Conservation (phyloP, 768 basidiomycete genomes). For the Rhodotorula sphaerocarpa region DNA sequence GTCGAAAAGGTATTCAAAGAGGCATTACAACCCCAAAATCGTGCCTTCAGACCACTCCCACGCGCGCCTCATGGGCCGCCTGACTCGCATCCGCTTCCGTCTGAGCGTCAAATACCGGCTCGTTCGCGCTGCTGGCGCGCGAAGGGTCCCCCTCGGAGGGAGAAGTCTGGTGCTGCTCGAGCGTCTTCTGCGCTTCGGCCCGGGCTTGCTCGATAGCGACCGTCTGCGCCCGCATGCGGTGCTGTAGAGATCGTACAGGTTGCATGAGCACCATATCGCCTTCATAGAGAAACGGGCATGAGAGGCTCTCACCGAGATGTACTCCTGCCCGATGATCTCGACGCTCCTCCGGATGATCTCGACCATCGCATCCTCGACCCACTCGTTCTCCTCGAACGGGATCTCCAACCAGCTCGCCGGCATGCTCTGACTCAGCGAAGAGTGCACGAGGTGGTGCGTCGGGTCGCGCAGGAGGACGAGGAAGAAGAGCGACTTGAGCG, state of each 20-base stretch:
- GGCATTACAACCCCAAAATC: neutral
- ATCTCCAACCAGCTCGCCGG: constrained; percentile 78
- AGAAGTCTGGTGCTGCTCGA: neutral
- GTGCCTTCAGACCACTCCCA: constrained; percentile 10
- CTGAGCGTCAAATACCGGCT: neutral
- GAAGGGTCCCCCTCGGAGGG: no score
- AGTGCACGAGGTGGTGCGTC: constrained; percentile 63
- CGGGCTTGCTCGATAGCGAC: constrained; percentile 20
- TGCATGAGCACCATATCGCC: no score
- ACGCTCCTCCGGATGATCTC: constrained; percentile 74
- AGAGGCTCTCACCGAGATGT: constrained; percentile 15
- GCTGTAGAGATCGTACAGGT: no score
- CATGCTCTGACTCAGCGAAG: constrained; percentile 71
- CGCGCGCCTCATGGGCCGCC: constrained; percentile 23
- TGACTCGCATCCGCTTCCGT: constrained; percentile 15
- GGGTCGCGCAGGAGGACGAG: constrained; percentile 68
- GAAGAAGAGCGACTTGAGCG: constrained; percentile 56
- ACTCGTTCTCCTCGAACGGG: constrained; percentile 73
- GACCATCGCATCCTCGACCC: constrained; percentile 93
- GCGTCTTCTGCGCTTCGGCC: constrained; percentile 8
- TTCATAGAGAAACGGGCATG: no score
- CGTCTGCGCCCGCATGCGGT: constrained; percentile 29
- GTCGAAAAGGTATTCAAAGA: neutral
- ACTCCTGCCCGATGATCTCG: constrained; percentile 55
- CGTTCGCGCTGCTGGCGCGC: neutral